A percentile compares a stretch with the other conserved stretches of the same genome.
phyloP scores from a whole-genome alignment of 2,329 filamentous ascomycete genomes.

The Trichoderma asperellum region DNA sequence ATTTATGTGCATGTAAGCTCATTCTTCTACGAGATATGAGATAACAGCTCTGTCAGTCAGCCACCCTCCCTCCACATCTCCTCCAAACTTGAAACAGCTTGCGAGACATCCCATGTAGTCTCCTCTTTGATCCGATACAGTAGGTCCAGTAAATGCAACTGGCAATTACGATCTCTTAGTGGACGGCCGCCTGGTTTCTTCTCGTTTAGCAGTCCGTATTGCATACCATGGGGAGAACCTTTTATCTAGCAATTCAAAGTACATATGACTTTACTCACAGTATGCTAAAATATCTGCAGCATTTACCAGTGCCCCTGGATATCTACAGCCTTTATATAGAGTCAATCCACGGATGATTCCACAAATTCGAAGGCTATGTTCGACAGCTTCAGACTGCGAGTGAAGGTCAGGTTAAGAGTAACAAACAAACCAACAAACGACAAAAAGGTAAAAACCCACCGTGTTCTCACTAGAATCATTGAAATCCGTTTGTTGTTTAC shows the following conservation, averaged over 20 bases:
- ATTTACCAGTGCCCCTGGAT: slow-evolving; percentile 22
- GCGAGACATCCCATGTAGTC: slow-evolving; percentile 19
- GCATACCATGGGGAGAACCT: background rate
- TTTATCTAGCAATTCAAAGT: background rate
- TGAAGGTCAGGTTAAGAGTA: background rate
- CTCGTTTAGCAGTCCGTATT: background rate
- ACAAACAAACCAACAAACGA: too few species aligned
- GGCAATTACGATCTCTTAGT: background rate
- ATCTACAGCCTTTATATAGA: slow-evolving; percentile 4
- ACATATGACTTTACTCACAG: background rate
- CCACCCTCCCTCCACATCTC: background rate
- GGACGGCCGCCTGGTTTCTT: background rate
- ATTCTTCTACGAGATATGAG: background rate
- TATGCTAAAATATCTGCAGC: slow-evolving; percentile 10
- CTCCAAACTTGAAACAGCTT: background rate
- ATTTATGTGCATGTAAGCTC: background rate
- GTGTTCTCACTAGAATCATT: background rate
- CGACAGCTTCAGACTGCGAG: background rate
- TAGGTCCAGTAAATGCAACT: background rate
- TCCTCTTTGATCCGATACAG: slow-evolving; percentile 12
- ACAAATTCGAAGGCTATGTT: slow-evolving; percentile 2
- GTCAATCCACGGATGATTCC: slow-evolving; percentile 14
- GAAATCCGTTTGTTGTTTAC: background rate
- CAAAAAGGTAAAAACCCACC: background rate
- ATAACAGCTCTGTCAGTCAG: background rate